A percentile compares a stretch with the other conserved stretches of the same genome.
Evolutionary conservation across 495 filamentous ascomycete species (phyloP).

Genomic region (Friedmanniomyces simplex): DNA sequence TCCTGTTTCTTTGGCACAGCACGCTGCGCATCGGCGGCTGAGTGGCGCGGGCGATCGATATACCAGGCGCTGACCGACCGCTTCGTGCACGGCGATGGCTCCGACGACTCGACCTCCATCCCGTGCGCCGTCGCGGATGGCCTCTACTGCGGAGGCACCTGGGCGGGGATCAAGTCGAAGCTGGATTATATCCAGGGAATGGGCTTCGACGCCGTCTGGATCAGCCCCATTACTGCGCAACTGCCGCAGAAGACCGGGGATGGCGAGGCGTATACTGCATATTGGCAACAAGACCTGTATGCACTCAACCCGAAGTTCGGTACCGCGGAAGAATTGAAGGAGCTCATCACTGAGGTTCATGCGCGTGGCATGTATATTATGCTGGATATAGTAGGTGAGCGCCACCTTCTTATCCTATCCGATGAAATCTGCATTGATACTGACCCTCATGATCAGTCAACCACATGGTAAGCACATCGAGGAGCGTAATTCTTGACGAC

Average conservation of each 20-base stretch:
- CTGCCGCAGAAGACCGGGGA: conserved; percentile 28
- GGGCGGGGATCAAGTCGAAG: conserved; percentile 14
- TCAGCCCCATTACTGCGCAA: conserved; percentile 60
- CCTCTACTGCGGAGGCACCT: conserved; percentile 18
- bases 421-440: too few species aligned
- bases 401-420: too few species aligned
- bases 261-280: conserved; percentile 9
- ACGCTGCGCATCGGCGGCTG: conserved; percentile 16
- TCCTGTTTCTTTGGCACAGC: neutral
- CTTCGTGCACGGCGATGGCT: conserved; percentile 36
- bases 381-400: conserved; percentile 13
- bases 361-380: conserved; percentile 4
- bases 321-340: neutral
- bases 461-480: too few species aligned
- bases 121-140: conserved; percentile 35
- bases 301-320: neutral
- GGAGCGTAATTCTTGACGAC: too few species aligned
- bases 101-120: conserved; percentile 46
- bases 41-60: conserved; percentile 44
- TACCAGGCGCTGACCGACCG: conserved; percentile 69
- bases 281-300: conserved; percentile 13
- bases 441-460: conserved; percentile 39
- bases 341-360: neutral
- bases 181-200: conserved; percentile 17
- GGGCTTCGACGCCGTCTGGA: conserved; percentile 53